Conservation (phyloP, 192 early-diverging fungal species). For the Glomus cerebriforme region DNA sequence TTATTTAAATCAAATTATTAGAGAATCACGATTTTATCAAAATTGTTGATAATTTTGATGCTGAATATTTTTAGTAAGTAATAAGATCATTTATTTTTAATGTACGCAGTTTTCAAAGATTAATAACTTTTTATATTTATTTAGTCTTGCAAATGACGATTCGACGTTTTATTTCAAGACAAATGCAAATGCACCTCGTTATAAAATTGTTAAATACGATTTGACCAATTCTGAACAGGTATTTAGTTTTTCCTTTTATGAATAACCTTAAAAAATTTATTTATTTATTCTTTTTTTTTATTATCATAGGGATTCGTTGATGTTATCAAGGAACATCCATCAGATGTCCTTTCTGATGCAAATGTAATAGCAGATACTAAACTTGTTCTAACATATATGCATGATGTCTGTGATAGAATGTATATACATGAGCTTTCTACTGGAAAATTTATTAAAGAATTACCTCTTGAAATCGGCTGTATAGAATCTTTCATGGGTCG, state of each 20-base stretch:
- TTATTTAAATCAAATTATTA: not conserved
- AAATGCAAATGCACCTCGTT: slow-evolving; percentile 61
- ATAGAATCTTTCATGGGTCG: slow-evolving; percentile 40
- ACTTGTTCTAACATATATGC: slow-evolving; percentile 60
- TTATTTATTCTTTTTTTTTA: not conserved
- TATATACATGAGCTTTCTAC: slow-evolving; percentile 49
- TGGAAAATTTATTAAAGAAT: slow-evolving; percentile 41
- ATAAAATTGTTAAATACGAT: slow-evolving; percentile 64
- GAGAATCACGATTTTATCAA: slow-evolving; percentile 42
- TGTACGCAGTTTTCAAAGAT: not conserved
- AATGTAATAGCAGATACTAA: slow-evolving; percentile 56
- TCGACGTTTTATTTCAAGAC: slow-evolving; percentile 63
- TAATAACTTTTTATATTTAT: not conserved
- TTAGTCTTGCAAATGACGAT: slow-evolving; percentile 60
- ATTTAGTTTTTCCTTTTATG: not conserved
- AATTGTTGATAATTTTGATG: slow-evolving; percentile 57
- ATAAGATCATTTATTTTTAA: not conserved
- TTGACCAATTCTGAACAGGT: slow-evolving; percentile 53
- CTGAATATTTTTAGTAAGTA: slow-evolving; percentile 45
- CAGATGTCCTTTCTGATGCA: slow-evolving; percentile 48
- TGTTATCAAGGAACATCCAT: slow-evolving; percentile 55
- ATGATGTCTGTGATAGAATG: slow-evolving; percentile 61
- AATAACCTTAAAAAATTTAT: not conserved
- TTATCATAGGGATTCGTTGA: slow-evolving; percentile 53
- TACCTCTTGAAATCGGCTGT: slow-evolving; percentile 55